These are phyloP conservation scores for Geotrichum cucujoidarum DNA, from an alignment of 1,139 yeast species.

Conservation along the genomic window DNA sequence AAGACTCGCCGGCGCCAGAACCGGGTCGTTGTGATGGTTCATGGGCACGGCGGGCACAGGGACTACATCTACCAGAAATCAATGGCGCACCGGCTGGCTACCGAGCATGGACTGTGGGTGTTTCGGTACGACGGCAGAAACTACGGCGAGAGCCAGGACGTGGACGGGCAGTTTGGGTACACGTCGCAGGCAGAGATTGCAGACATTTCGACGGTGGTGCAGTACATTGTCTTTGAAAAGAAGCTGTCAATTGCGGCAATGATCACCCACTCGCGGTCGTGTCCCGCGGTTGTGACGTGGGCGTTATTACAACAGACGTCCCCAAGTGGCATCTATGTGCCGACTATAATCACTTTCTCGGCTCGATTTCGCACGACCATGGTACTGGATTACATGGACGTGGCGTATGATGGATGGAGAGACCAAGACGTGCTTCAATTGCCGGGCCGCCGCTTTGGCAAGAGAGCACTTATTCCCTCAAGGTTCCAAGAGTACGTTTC, in stretches of 20 bases:
- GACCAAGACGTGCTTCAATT: conserved; percentile 42
- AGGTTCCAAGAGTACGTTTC: conserved; percentile 52
- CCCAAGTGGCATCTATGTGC: conserved; percentile 42
- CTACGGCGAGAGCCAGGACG: conserved; percentile 71
- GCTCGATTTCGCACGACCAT: conserved; percentile 47
- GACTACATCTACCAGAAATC: conserved; percentile 67
- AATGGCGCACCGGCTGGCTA: conserved; percentile 58
- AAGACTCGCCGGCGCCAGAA: conserved; percentile 5
- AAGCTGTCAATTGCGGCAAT: conserved; percentile 42
- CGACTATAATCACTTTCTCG: conserved; percentile 65
- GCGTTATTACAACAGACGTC: conserved; percentile 45
- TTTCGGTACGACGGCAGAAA: conserved; percentile 81
- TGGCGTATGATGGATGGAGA: conserved; percentile 2
- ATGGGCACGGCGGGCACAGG: conserved; percentile 84
- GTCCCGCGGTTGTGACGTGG: conserved; percentile 72
- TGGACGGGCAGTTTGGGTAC: conserved; percentile 42
- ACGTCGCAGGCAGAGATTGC: conserved; percentile 57
- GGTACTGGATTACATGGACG: conserved; percentile 36
- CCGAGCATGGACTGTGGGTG: conserved; percentile 54
- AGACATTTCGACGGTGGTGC: conserved; percentile 49
- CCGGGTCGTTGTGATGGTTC: conserved; percentile 48
- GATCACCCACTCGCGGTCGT: conserved; percentile 78
- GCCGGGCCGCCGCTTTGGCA: conserved; percentile 54
- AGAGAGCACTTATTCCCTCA: conserved; percentile 40
- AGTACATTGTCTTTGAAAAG: conserved; percentile 40